Conservation (phyloP, 176 grass and related monocot species). For the Eragrostis curvula region DNA sequence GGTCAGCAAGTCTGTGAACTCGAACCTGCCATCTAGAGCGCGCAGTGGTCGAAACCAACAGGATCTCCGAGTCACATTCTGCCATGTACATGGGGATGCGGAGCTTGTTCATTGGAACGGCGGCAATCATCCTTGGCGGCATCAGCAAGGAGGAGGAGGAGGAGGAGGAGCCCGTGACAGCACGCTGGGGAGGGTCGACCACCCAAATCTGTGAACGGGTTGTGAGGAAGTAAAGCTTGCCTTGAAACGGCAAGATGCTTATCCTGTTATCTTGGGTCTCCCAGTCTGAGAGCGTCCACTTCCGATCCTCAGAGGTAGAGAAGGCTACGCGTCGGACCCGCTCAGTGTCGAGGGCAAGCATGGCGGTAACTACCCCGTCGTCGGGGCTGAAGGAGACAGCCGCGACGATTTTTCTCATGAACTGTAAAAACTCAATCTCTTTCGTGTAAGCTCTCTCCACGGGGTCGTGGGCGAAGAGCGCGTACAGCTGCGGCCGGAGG, state of each 20-base stretch:
- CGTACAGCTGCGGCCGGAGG: neutral
- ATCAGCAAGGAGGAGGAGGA: neutral
- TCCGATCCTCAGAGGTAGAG: neutral
- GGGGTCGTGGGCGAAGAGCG: neutral
- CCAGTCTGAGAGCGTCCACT: constrained; percentile 5
- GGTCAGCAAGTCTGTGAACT: neutral
- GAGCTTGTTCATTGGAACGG: neutral
- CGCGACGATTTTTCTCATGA: neutral
- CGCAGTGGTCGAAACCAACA: neutral
- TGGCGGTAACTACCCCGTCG: neutral
- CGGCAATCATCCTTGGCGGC: neutral
- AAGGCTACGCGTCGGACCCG: neutral
- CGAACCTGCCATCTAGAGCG: rapidly evolving
- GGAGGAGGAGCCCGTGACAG: neutral
- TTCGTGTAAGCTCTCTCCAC: neutral
- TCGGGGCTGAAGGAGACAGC: neutral
- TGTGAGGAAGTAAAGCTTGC: constrained; percentile 9
- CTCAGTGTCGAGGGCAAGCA: neutral
- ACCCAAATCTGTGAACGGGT: neutral
- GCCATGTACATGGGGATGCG: neutral
- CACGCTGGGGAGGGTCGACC: neutral
- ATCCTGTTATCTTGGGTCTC: neutral
- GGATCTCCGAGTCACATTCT: neutral
- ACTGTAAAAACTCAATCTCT: neutral
- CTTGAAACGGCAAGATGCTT: neutral